Base-by-base conservation (phyloP, 208 protist species). In the Wallacemonas sp. region DNA sequence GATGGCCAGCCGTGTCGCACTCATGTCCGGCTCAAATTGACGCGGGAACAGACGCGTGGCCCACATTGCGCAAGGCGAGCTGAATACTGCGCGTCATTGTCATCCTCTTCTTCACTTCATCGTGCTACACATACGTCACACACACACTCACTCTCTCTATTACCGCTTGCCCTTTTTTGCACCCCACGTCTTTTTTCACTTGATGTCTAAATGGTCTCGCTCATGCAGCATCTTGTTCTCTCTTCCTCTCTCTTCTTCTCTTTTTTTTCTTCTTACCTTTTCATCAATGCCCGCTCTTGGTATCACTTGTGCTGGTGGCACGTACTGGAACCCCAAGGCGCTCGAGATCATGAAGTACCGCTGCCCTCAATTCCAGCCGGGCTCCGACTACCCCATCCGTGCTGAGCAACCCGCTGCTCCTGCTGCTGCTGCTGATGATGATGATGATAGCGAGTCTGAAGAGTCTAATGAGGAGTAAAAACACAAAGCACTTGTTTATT, bases 321-420 rank as follows among this genome's bases (percentile, higher is more conserved):
- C 72, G n/a, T 90, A 93, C 69, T 77, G 73, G 54, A 63, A 68
- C 22, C 75, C 72, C 46, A 38, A 70, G n/a, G 82, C 76, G 17
- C 71, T 93, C 28, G 83, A 87, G 53, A 66, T 83, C 22, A 93
- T 93, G 78, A 74, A 69, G 60, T 65, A 88, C 70, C 78, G 79
- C 62, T 93, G 87, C 77, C 84, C 81, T 42, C 79, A 93, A 68
- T 81, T 31, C 44, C 81, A 89, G 59, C 87, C 87, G 5, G 75
- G 80, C 66, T 80, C 70, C 33, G 66, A 66, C 47, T 41, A 75
- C 53, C 78, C 81, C n/a, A 51, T 88, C 56, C 75, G 41, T 22
- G 11, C 21, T 14, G 51, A 58, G 51, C 11, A 26, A 6, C 17
- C 44, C 14, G 28, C 24, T 38, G 28, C 24, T 14, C 3, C 28